phyloP scores from a whole-genome alignment of 2,329 filamentous ascomycete species.

The Capronia epimyces region DNA sequence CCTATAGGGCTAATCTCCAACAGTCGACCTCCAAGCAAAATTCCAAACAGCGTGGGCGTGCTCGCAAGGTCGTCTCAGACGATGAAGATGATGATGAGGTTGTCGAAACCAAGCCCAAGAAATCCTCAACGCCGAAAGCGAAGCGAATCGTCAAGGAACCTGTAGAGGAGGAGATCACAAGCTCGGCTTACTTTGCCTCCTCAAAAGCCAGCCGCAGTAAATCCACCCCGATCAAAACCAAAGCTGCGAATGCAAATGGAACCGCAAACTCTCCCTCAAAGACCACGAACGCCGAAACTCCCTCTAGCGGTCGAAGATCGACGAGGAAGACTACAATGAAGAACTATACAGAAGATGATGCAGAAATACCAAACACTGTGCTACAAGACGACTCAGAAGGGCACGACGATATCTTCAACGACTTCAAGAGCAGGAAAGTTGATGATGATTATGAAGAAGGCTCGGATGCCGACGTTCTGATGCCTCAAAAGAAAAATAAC shows the following conservation, averaged over 20 bases:
- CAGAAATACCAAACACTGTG: slow-evolving; percentile 54
- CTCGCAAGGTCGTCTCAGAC: slow-evolving; percentile 69
- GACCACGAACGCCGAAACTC: slow-evolving; percentile 33
- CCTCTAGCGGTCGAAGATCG: slow-evolving; percentile 24
- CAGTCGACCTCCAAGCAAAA: slow-evolving; percentile 4
- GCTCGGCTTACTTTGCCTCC: slow-evolving; percentile 58
- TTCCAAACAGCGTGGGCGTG: slow-evolving; percentile 13
- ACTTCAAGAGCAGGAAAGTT: slow-evolving; percentile 59
- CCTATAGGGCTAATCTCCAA: not conserved
- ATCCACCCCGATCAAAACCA: slow-evolving; percentile 26
- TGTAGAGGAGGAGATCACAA: slow-evolving; percentile 54
- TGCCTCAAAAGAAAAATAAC: slow-evolving; percentile 34
- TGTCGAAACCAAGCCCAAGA: slow-evolving; percentile 33
- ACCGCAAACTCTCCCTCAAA: slow-evolving; percentile 20
- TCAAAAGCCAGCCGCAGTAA: slow-evolving; percentile 45
- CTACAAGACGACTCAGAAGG: slow-evolving; percentile 64
- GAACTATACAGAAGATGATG: slow-evolving; percentile 34
- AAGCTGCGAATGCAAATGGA: slow-evolving; percentile 23
- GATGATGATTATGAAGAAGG: slow-evolving; percentile 65
- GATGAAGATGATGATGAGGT: slow-evolving; percentile 62
- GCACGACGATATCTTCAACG: slow-evolving; percentile 79
- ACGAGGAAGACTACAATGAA: slow-evolving; percentile 33
- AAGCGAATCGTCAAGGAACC: slow-evolving; percentile 40
- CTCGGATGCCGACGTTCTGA: slow-evolving; percentile 48
- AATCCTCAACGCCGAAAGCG: slow-evolving; percentile 33